phyloP scores from a whole-genome alignment of 176 grass and related monocot species.

The Musa beccarii region DNA sequence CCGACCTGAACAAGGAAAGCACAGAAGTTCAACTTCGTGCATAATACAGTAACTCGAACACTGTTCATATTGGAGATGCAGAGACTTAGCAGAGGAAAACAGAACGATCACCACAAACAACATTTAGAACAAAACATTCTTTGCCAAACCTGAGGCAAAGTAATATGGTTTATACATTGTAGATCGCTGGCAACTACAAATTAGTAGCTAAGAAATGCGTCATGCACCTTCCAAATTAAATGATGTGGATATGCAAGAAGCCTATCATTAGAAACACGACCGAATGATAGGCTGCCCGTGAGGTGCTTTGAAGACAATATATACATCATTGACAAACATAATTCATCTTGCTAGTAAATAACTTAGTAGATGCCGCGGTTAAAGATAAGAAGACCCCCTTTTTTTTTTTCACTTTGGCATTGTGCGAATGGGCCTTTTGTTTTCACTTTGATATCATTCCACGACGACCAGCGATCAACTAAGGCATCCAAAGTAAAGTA shows the following conservation, averaged over 20 bases:
- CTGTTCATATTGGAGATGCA: neutral
- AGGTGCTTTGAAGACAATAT: neutral
- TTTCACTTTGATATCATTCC: neutral
- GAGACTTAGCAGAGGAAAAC: neutral
- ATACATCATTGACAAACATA: neutral
- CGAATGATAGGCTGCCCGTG: neutral
- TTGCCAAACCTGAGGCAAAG: neutral
- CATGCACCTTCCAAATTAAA: neutral
- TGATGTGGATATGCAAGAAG: neutral
- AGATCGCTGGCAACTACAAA: too few species aligned
- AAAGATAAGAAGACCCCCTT: neutral
- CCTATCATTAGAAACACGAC: neutral
- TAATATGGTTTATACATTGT: neutral
- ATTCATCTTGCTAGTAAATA: neutral
- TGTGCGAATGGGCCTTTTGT: neutral
- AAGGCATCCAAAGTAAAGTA: neutral
- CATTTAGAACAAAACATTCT: neutral
- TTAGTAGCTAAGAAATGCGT: neutral
- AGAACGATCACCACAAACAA: neutral
- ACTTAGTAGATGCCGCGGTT: neutral
- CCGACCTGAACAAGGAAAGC: slow-evolving; percentile 37
- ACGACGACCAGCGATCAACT: neutral
- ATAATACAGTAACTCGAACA: neutral
- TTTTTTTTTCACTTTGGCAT: neutral
- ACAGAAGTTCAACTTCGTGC: neutral